A percentile compares a stretch with the other conserved stretches of the same genome.
Conservation (phyloP, 2,329 filamentous ascomycete species). For the Penicillium crustosum region DNA sequence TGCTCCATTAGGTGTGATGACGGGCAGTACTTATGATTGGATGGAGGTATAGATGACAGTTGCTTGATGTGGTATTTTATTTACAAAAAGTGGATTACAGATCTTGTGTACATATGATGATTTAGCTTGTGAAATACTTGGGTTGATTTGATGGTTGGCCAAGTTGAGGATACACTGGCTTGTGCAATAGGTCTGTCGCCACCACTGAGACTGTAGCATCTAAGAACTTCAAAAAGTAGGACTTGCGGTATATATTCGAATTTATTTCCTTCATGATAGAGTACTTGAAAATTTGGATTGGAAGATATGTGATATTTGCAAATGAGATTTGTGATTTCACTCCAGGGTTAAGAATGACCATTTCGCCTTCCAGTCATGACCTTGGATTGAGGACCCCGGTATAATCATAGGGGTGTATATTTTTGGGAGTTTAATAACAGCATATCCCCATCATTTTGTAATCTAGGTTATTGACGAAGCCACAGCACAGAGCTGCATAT, state of each 20-base stretch:
- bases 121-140: not conserved
- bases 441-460: not conserved
- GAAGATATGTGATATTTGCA: not conserved
- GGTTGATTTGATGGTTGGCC: not conserved
- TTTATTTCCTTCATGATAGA: no score
- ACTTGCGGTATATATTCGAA: not conserved
- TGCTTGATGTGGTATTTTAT: conserved; percentile 1
- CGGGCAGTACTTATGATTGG: conserved; percentile 4
- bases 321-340: not conserved
- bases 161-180: not conserved
- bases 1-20: not conserved
- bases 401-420: no score
- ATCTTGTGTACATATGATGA: not conserved
- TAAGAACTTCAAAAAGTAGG: not conserved
- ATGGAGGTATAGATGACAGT: not conserved
- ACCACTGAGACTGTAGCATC: not conserved
- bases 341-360: not conserved
- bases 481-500: not conserved
- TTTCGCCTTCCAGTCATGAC: not conserved
- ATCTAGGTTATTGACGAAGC: not conserved
- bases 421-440: not conserved
- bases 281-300: accelerated
- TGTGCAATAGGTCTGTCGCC: no score
- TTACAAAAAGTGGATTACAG: not conserved
- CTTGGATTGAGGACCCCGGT: not conserved